phyloP scores from a whole-genome alignment of 2,329 filamentous ascomycete species.

The Helotiales sp. region DNA sequence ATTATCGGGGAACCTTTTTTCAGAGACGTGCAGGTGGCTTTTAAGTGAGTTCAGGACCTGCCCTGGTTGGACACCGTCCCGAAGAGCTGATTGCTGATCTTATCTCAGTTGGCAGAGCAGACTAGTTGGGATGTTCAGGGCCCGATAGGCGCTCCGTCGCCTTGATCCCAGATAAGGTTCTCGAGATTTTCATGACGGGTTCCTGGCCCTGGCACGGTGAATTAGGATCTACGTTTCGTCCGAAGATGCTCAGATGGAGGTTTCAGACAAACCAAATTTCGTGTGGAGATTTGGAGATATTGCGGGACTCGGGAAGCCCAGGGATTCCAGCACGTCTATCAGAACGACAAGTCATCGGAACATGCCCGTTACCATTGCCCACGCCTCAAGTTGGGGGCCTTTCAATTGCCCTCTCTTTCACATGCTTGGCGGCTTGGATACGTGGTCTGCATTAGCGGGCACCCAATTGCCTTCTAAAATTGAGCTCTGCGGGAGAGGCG shows the following conservation, averaged over 20 bases:
- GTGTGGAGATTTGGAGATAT: neutral
- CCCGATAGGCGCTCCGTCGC: neutral
- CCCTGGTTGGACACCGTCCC: neutral
- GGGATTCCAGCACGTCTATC: no score
- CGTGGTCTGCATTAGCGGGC: no score
- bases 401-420: no score
- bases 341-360: no score
- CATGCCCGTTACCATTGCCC: no score
- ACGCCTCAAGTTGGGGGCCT: no score
- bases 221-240: neutral
- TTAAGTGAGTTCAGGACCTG: conserved; percentile 20
- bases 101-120: conserved; percentile 10
- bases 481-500: no score
- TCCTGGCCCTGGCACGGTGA: neutral
- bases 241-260: neutral
- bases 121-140: conserved; percentile 7
- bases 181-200: neutral
- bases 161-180: no score
- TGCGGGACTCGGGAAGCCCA: no score
- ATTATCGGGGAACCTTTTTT: conserved; percentile 30
- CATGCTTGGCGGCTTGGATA: no score
- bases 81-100: neutral
- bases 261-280: neutral
- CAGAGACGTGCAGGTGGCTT: conserved; percentile 27
- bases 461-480: no score